Evolutionary conservation across 2,329 filamentous ascomycete species (phyloP), one percentile per base, ranked within the genome.

Genomic region (Cercospora citrullina): DNA sequence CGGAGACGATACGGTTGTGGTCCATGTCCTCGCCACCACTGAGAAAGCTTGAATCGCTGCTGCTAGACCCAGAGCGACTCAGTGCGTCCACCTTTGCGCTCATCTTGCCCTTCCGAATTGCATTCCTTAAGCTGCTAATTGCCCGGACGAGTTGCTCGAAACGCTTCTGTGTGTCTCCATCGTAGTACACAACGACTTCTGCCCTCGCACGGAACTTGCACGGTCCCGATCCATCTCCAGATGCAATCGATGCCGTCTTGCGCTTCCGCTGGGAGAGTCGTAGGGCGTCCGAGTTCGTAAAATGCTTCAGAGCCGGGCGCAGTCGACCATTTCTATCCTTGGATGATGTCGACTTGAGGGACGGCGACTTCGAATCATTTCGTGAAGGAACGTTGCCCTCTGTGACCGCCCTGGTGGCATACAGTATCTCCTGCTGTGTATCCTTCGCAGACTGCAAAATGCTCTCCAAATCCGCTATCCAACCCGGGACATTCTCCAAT

Each of bases 121-220:
- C 84, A 79, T 96, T 96, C 66, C 94, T 85, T 60, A 91, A 91
- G 1, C 88, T 87, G 5, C 91, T 92, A 39, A 97, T 89, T 65
- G 91, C 90, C 69, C 92, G 90, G 66, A 97, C 93, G 60, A 97
- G 82, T 65, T 90, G 85, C 74, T 96, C 93, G 72, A 97, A 93
- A 45, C 90, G 88, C 61, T 88, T 88, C 77, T 97, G 93, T 3
- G 96, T 90, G 69, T 92, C 90, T 72, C 91, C 92, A 77, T 97
- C 94, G 77, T 97, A 97, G 79, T 93, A 94, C n/a, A 97, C 91
- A 48, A 95, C 89, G 58, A 94, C 90, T 84, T 92, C 91, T 66
- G 86, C 89, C 72, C 90, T 87, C 3, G 88, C 89, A 64, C 91
- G 88, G 77, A 90, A 91, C 69, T 88, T 87, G 10, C 82, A 79